These are phyloP conservation scores for Tricholoma sp. DNA, from an alignment of 768 basidiomycete genomes.

Conservation along the genomic window DNA sequence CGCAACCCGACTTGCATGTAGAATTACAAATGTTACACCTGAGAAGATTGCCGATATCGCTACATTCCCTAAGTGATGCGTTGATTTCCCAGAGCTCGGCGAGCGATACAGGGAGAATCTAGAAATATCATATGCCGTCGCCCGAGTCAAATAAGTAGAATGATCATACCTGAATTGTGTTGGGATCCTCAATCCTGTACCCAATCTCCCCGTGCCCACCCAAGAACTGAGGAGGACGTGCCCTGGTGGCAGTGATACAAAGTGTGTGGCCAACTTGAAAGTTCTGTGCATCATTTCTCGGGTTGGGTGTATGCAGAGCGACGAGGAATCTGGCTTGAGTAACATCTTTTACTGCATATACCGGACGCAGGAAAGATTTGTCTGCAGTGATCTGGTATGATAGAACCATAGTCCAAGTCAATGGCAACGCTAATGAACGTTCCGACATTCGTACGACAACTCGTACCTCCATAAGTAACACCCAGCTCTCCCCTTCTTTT, in stretches of 20 bases:
- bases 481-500: conserved; percentile 17
- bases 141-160: too few species aligned
- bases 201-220: conserved; percentile 18
- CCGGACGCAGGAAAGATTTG: neutral
- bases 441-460: too few species aligned
- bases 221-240: conserved; percentile 14
- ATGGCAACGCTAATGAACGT: too few species aligned
- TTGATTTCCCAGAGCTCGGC: conserved; percentile 11
- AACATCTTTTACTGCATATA: neutral
- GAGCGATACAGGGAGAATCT: neutral
- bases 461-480: conserved; percentile 18
- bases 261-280: conserved; percentile 14
- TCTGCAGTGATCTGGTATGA: neutral
- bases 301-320: neutral
- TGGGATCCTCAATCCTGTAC: conserved; percentile 18
- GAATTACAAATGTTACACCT: neutral
- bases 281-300: conserved; percentile 9
- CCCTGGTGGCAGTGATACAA: conserved; percentile 5
- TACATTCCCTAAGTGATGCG: conserved; percentile 9
- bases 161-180: conserved; percentile 7
- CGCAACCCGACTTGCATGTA: neutral
- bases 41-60: too few species aligned
- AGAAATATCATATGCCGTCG: too few species aligned
- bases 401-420: too few species aligned
- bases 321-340: neutral